Percentiles rank a stretch among this genome's conserved stretches.
Conservation (phyloP, 345 rosid species). For the Reutealis trisperma region DNA sequence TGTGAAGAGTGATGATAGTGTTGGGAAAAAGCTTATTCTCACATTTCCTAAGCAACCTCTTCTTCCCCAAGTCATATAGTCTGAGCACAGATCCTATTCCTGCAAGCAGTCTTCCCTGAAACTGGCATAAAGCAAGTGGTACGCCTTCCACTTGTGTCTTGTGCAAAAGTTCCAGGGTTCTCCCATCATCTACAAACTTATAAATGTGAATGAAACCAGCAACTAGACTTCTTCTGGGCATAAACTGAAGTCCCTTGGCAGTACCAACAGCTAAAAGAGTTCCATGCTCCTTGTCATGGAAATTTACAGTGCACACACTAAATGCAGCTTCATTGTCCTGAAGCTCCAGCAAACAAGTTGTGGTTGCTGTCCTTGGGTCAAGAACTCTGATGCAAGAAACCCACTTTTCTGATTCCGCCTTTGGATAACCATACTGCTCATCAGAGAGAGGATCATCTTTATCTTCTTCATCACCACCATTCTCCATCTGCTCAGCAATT, state of each 20-base stretch:
- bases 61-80: constrained; percentile 91
- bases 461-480: constrained; percentile 80
- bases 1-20: constrained; percentile 69
- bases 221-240: constrained; percentile 64
- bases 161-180: constrained; percentile 80
- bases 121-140: constrained; percentile 89
- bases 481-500: constrained; percentile 63
- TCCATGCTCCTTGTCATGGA: constrained; percentile 95
- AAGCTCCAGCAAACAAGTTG: constrained; percentile 94
- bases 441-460: constrained; percentile 84
- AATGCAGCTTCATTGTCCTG: constrained; percentile 98
- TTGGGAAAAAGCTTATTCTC: constrained; percentile 95
- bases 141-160: constrained; percentile 96
- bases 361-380: constrained; percentile 73
- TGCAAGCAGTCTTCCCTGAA: constrained; percentile 92
- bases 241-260: constrained; percentile 87
- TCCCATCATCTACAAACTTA: constrained; percentile 91
- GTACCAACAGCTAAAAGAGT: constrained; percentile 94
- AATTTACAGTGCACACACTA: constrained; percentile 87
- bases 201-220: constrained; percentile 89
- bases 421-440: constrained; percentile 98
- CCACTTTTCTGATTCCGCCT: constrained; percentile 91
- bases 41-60: constrained; percentile 87
- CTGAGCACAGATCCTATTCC: constrained; percentile 90
- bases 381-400: constrained; percentile 97